Conservation (phyloP, 106 monocot species). For the Alisma plantagoaquatica region DNA sequence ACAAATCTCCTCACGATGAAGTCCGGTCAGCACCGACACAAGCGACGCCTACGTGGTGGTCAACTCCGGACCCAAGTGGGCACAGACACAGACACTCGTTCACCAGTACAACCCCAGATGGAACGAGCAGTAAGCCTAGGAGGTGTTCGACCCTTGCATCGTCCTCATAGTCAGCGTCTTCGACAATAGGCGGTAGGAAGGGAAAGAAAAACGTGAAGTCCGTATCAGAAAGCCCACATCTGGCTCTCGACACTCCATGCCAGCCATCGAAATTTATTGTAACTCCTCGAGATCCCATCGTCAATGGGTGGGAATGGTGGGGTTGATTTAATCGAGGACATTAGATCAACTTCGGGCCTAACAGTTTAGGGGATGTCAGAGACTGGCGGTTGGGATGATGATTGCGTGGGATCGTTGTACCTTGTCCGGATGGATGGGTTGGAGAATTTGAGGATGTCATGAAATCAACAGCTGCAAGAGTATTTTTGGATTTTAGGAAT, state of each 20-base stretch:
- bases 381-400: too few relatives aligned
- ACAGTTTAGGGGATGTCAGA: too few relatives aligned
- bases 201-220: constrained; percentile 17
- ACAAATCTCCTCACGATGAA: constrained; percentile 69
- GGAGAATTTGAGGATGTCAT: too few relatives aligned
- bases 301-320: too few relatives aligned
- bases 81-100: constrained; percentile 68
- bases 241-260: constrained; percentile 79
- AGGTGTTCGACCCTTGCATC: constrained; percentile 93
- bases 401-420: too few relatives aligned
- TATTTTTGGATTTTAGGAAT: too few relatives aligned
- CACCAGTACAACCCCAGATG: constrained; percentile 83
- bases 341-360: too few relatives aligned
- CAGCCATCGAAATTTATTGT: constrained; percentile 43
- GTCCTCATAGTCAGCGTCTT: constrained; percentile 80
- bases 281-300: too few relatives aligned
- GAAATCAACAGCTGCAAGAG: too few relatives aligned
- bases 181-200: constrained; percentile 45
- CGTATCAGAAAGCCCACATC: constrained; percentile 82
- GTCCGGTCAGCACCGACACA: constrained; percentile 35
- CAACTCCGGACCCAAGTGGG: constrained; percentile 94
- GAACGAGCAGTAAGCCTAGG: constrained; percentile 98
- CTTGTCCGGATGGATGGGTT: too few relatives aligned
- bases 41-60: constrained; percentile 76
- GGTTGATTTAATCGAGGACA: too few relatives aligned